Evolutionary conservation across 2,329 filamentous ascomycete genomes (phyloP).

Genomic region (Trichophyton equinum): DNA sequence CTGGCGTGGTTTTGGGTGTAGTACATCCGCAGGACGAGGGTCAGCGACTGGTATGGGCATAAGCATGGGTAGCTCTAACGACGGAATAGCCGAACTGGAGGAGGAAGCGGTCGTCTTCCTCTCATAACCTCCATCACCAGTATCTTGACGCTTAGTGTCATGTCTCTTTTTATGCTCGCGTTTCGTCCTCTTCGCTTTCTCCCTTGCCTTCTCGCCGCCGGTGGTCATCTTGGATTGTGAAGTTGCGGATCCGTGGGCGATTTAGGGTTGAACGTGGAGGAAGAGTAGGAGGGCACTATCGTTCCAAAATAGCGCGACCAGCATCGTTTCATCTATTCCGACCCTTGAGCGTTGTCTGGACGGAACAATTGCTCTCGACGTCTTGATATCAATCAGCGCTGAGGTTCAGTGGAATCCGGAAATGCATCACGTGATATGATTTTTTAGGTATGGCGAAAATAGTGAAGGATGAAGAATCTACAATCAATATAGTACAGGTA

Average conservation of each 20-base stretch:
- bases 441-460: not conserved
- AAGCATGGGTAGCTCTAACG: slow-evolving; percentile 28
- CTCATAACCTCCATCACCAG: slow-evolving; percentile 20
- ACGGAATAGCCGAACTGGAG: slow-evolving; percentile 21
- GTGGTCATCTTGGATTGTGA: not conserved
- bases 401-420: not conserved
- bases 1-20: slow-evolving; percentile 30
- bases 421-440: not conserved
- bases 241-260: not conserved
- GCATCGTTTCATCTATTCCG: slow-evolving; percentile 1
- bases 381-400: not conserved
- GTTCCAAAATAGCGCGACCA: slow-evolving; percentile 8
- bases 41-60: slow-evolving; percentile 31
- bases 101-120: slow-evolving; percentile 21
- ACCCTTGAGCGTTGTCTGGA: not conserved
- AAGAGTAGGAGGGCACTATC: not conserved
- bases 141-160: slow-evolving; percentile 31
- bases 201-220: slow-evolving; percentile 6
- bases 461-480: not conserved
- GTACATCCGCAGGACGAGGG: slow-evolving; percentile 26
- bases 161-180: slow-evolving; percentile 34
- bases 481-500: not conserved
- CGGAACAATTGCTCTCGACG: not conserved
- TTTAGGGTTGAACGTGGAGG: not conserved
- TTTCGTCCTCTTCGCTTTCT: slow-evolving; percentile 29